Conservation (phyloP, 805 yeast species). For the Saccharomyces paradoxus region DNA sequence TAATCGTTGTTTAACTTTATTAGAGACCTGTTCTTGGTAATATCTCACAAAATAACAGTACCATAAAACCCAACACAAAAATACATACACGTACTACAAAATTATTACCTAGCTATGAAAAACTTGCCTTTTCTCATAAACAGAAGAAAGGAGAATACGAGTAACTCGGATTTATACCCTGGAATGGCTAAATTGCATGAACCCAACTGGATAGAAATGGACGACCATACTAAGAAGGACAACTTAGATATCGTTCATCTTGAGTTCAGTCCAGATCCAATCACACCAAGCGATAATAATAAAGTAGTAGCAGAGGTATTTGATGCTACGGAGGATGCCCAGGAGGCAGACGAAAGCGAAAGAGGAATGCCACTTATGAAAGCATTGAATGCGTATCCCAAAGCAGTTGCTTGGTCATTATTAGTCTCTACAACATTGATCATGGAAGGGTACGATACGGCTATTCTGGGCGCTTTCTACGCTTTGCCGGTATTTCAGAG, state of each 20-base stretch:
- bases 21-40: no score
- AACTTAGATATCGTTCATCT: constrained; percentile 5
- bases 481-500: constrained; percentile 38
- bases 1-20: no score
- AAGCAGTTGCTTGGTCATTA: constrained; percentile 41
- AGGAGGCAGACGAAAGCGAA: constrained; percentile 19
- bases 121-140: background rate
- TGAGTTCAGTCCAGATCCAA: constrained; percentile 5
- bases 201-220: background rate
- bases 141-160: background rate
- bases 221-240: background rate
- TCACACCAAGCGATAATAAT: constrained; percentile 1
- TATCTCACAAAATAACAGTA: no score
- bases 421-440: constrained; percentile 37
- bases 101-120: background rate
- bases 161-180: background rate
- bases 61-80: no score
- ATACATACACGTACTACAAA: no score
- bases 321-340: constrained; percentile 10
- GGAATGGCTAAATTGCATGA: background rate
- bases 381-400: constrained; percentile 37
- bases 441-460: constrained; percentile 44
- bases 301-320: background rate
- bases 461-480: constrained; percentile 36
- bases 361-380: constrained; percentile 24